Evolutionary conservation across 83 land plant genomes (phyloP).

Genomic region (Picea abies): DNA sequence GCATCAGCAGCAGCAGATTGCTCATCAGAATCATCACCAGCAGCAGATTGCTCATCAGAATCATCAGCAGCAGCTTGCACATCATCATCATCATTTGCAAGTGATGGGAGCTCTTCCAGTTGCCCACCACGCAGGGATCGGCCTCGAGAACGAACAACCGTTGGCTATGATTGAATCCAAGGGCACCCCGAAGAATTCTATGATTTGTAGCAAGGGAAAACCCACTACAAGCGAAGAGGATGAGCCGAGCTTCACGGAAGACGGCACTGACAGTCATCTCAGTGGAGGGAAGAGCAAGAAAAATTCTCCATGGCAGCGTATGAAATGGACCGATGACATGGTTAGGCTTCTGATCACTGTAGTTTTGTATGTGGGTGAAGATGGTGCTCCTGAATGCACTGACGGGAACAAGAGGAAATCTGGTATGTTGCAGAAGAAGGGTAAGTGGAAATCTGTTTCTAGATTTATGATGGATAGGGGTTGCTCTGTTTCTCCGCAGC

Average conservation of each 20-base stretch:
- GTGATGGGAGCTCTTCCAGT: neutral
- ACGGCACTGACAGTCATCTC: slow-evolving; percentile 21
- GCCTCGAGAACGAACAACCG: slow-evolving; percentile 14
- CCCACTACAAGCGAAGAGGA: slow-evolving; percentile 27
- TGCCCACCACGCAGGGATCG: neutral
- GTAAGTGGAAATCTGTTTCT: slow-evolving; percentile 52
- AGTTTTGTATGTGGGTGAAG: slow-evolving; percentile 46
- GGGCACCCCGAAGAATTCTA: neutral
- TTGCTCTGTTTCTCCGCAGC: slow-evolving; percentile 48
- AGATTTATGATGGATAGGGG: slow-evolving; percentile 27
- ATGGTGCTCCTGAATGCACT: slow-evolving; percentile 15
- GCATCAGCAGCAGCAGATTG: neutral
- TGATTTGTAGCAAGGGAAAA: slow-evolving; percentile 12
- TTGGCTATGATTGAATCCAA: neutral
- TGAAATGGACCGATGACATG: slow-evolving; percentile 53
- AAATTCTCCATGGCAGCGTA: slow-evolving; percentile 44
- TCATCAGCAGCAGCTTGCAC: neutral
- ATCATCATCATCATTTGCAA: slow-evolving; percentile 10
- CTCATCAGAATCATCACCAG: slow-evolving; percentile 4
- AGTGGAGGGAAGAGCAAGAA: slow-evolving; percentile 19
- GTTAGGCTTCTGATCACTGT: slow-evolving; percentile 40
- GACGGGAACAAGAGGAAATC: slow-evolving; percentile 24
- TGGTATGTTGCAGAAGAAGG: slow-evolving; percentile 46
- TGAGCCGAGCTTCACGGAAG: slow-evolving; percentile 29
- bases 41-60: neutral